phyloP scores from a whole-genome alignment of 31 red algal species.

The Endocladia muricata region DNA sequence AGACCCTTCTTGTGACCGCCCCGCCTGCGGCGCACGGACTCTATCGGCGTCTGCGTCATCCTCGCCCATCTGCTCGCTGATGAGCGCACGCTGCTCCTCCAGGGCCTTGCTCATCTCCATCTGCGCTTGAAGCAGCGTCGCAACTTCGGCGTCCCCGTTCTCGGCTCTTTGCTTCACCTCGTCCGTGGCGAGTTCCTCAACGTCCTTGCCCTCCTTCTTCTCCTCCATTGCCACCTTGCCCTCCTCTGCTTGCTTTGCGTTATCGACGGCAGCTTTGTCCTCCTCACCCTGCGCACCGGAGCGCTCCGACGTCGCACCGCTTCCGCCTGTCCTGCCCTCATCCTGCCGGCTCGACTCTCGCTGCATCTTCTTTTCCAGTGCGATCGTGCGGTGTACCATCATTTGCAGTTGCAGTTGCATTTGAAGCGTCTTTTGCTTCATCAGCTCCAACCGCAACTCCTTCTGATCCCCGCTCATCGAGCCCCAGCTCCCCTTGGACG shows the following conservation, averaged over 20 bases:
- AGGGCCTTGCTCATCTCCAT: slow-evolving; percentile 27
- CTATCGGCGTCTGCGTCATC: neutral
- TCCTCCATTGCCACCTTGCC: neutral
- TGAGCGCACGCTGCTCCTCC: slow-evolving; percentile 5
- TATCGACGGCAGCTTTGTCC: neutral
- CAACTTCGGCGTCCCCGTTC: neutral
- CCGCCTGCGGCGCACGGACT: neutral
- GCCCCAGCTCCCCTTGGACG: too few species aligned
- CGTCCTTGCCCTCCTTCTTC: neutral
- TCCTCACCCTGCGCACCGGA: neutral
- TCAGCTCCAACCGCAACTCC: slow-evolving; percentile 14
- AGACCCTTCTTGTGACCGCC: neutral
- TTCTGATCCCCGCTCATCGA: neutral
- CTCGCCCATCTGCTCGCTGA: neutral
- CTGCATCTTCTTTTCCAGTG: slow-evolving; percentile 19
- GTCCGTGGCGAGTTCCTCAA: neutral
- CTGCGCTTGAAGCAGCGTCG: slow-evolving; percentile 18
- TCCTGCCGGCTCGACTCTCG: slow-evolving; percentile 14
- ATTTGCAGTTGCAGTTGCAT: slow-evolving; percentile 46
- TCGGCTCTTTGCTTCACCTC: neutral
- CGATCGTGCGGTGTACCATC: slow-evolving; percentile 39
- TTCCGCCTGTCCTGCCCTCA: neutral
- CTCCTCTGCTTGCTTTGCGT: neutral
- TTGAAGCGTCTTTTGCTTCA: slow-evolving; percentile 40
- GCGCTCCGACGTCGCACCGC: neutral